Base-by-base conservation (phyloP, 75 land plant species). In the Picea glauca region DNA sequence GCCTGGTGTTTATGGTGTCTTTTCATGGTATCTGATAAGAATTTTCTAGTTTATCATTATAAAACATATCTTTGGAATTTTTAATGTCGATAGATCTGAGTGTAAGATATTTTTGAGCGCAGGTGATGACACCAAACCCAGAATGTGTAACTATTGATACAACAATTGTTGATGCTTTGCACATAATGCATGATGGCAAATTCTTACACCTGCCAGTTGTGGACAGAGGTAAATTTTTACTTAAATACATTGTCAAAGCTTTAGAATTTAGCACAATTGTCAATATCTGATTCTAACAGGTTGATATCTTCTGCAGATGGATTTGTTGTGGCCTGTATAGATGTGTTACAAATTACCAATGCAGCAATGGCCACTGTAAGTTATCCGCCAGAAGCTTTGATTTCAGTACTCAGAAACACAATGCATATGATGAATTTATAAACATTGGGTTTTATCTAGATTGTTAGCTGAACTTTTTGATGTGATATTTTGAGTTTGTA, bases 91-190 rank as follows among this genome's bases (percentile, higher is more conserved):
- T 50, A 50, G 9, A 1, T 2, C 56, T 50, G 56, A 50, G 56
- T 50, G 56, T 8, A 50, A 50, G 56, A 50, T 50, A 50, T 50
- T 50, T 50, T 50, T 50, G 11, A 50, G 12, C 11, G 56, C 80
- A 93, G 94, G 89, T 93, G 26, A 91, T 93, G 94, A 93, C 93
- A 54, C 85, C 87, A 63, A 93, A 91, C 78, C 93, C 93, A 74
- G 94, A 91, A 75, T 93, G 94, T 80, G 93, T 85, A 60, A 83
- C 89, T 65, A 31, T 83, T 64, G 93, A 88, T 40, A 91, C 86
- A 13, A 80, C 94, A 3, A 88, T 93, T 78, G 89, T 89, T 62
- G 91, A 91, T 86, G 94, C 94, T 38, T 72, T 93, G 15, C 94
- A 93, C 57, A 85, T 82, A 57, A 93, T 93, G 94, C 93, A 91